A percentile compares a stretch with the other conserved stretches of the same genome.
Conservation (phyloP, 257 asterid genomes). For the Schizonepeta tenuifolia region DNA sequence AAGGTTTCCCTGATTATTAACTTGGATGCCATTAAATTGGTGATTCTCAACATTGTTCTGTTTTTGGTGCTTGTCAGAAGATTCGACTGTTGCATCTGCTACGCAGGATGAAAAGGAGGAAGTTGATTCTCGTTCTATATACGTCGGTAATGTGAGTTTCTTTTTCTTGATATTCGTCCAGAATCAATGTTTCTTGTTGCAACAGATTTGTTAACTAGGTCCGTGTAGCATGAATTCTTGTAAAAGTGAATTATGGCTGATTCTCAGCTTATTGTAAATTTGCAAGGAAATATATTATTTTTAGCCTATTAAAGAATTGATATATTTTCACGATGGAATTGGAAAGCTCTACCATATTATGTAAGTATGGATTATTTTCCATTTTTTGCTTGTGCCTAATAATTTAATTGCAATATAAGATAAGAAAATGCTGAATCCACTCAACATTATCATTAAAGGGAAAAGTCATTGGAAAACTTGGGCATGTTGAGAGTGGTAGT, state of each 20-base stretch:
- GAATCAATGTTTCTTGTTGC: constrained; percentile 13
- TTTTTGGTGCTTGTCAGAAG: constrained; percentile 43
- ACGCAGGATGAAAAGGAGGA: constrained; percentile 73
- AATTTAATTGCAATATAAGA: background rate
- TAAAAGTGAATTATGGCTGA: too few species aligned
- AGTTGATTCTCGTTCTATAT: constrained; percentile 77
- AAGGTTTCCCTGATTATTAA: background rate
- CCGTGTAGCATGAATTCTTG: background rate
- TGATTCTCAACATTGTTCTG: constrained; percentile 15
- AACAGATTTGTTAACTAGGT: background rate
- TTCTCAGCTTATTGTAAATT: background rate
- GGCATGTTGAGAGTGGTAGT: background rate
- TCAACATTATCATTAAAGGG: background rate
- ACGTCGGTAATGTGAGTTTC: constrained; percentile 87
- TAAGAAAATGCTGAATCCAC: constrained; percentile 4
- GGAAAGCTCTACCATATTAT: background rate
- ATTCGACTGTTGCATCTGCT: constrained; percentile 46
- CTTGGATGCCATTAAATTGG: constrained; percentile 13
- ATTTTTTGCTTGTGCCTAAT: background rate
- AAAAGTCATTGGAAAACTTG: background rate
- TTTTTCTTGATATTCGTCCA: constrained; percentile 26
- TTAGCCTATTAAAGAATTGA: background rate
- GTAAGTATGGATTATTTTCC: background rate
- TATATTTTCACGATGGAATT: background rate
- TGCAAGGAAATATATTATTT: background rate